A percentile compares a stretch with the other conserved stretches of the same genome.
These are phyloP conservation scores for Silene coronaria DNA, from an alignment of 179 eudicot species.

Conservation along the genomic window DNA sequence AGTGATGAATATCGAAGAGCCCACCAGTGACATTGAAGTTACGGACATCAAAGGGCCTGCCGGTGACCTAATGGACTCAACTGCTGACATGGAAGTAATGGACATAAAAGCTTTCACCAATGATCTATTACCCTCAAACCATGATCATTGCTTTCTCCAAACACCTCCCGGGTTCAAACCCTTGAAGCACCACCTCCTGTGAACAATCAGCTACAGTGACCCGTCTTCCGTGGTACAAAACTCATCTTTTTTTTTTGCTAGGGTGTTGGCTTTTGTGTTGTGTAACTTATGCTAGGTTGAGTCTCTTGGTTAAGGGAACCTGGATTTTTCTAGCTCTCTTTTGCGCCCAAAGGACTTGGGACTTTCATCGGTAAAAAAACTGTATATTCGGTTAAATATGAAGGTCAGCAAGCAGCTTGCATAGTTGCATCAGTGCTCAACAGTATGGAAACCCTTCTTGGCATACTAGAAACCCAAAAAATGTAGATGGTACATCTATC, in stretches of 20 bases:
- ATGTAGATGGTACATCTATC: neutral
- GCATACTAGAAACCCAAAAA: neutral
- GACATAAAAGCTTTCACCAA: neutral
- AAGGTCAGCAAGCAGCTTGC: neutral
- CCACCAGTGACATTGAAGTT: neutral
- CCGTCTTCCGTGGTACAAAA: neutral
- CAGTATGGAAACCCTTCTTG: neutral
- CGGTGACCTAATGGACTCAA: neutral
- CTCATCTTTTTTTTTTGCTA: too few species aligned
- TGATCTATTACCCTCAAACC: neutral
- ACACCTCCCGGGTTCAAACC: conserved; percentile 11
- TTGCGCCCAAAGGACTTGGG: neutral
- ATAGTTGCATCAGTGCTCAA: neutral
- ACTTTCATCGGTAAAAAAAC: too few species aligned
- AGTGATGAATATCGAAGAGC: neutral
- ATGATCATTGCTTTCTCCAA: neutral
- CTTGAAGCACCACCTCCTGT: neutral
- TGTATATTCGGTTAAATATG: neutral
- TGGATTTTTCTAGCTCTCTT: neutral
- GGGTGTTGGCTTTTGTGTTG: neutral
- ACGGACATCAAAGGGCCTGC: conserved; percentile 14
- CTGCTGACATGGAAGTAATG: neutral
- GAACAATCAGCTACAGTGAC: neutral
- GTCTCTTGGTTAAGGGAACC: neutral
- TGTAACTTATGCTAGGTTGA: neutral